A percentile compares a stretch with the other conserved stretches of the same genome.
phyloP scores from a whole-genome alignment of 495 filamentous ascomycete species.

The Penicillium bovifimosum region DNA sequence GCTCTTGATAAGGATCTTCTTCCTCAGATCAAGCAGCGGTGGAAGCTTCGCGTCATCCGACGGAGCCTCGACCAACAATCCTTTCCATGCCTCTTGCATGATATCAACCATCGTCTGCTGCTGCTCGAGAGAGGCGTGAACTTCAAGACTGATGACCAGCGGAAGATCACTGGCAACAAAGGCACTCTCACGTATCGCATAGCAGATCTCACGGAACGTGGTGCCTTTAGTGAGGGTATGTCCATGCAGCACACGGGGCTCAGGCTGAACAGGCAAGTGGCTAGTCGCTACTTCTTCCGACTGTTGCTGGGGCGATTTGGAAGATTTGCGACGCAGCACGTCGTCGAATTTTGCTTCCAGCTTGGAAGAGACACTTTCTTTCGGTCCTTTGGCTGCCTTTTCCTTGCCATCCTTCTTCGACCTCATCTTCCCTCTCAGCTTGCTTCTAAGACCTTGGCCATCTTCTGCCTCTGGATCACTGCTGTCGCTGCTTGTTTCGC shows the following conservation, averaged over 20 bases:
- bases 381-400: slow-evolving; percentile 13
- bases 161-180: slow-evolving; percentile 73
- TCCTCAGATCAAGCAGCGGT: slow-evolving; percentile 55
- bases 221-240: slow-evolving; percentile 86
- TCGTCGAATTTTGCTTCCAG: slow-evolving; percentile 23
- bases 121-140: slow-evolving; percentile 72
- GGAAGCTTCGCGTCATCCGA: slow-evolving; percentile 54
- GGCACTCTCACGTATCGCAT: slow-evolving; percentile 69
- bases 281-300: slow-evolving; percentile 1
- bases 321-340: slow-evolving; percentile 21
- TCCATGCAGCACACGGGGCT: slow-evolving; percentile 81
- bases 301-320: not conserved
- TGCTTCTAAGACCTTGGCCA: slow-evolving; percentile 1
- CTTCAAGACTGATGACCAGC: slow-evolving; percentile 83
- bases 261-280: slow-evolving; percentile 36
- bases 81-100: slow-evolving; percentile 73
- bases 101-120: slow-evolving; percentile 87
- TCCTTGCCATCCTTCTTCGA: slow-evolving; percentile 15
- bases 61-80: slow-evolving; percentile 57
- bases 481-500: slow-evolving; percentile 20
- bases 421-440: slow-evolving; percentile 16
- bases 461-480: slow-evolving; percentile 21
- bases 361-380: slow-evolving; percentile 20
- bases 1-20: slow-evolving; percentile 87
- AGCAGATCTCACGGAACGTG: slow-evolving; percentile 77